These are phyloP conservation scores for Inga laurina DNA, from an alignment of 306 rosid species.

Conservation along the genomic window DNA sequence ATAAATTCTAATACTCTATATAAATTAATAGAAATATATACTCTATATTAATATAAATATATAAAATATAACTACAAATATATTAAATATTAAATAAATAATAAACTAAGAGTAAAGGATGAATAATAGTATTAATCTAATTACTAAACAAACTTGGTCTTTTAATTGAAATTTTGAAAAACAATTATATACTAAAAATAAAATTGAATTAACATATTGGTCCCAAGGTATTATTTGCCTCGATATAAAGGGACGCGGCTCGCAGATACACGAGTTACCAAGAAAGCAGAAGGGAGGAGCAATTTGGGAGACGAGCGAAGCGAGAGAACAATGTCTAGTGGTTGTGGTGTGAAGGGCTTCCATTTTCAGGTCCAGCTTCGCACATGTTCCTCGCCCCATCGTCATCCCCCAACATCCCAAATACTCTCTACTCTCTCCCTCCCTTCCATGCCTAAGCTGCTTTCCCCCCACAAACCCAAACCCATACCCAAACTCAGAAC, in stretches of 20 bases:
- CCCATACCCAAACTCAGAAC: slow-evolving; percentile 36
- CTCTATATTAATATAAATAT: no score
- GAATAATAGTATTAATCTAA: no score
- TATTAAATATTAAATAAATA: no score
- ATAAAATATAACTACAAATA: no score
- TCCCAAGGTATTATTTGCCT: no score
- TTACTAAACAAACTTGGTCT: no score
- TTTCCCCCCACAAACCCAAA: slow-evolving; percentile 39
- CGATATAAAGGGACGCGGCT: background rate
- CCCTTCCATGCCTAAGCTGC: background rate
- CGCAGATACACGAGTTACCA: background rate
- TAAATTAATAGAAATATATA: no score
- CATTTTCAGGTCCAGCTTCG: slow-evolving; percentile 27
- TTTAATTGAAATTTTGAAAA: no score
- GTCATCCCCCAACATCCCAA: slow-evolving; percentile 30
- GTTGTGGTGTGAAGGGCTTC: slow-evolving; percentile 40
- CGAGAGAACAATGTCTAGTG: slow-evolving; percentile 32
- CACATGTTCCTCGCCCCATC: slow-evolving; percentile 33
- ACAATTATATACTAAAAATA: no score
- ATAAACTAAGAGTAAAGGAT: no score
- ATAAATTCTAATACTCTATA: no score
- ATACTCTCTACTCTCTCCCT: slow-evolving; percentile 30
- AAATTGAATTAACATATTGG: no score
- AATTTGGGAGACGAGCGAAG: background rate
- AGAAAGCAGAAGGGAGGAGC: background rate